Evolutionary conservation across 768 basidiomycete genomes (phyloP).

Genomic region (Saitozyma sp.): DNA sequence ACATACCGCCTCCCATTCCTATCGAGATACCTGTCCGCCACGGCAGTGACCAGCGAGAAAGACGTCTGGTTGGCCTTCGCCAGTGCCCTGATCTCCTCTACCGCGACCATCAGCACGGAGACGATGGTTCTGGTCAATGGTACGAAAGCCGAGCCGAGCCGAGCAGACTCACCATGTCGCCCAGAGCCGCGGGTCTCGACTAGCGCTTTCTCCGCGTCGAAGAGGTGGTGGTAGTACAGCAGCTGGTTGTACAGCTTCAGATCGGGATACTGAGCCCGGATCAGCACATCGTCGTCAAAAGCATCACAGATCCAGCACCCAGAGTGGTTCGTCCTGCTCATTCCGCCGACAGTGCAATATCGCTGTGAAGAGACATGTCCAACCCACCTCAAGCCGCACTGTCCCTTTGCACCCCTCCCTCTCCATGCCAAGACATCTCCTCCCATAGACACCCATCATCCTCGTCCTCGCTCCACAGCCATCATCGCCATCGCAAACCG

Average conservation of each 20-base stretch:
- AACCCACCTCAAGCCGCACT: constrained; percentile 72
- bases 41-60: constrained; percentile 60
- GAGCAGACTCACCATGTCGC: constrained; percentile 42
- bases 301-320: too few species aligned
- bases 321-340: neutral
- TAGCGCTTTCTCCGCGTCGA: constrained; percentile 68
- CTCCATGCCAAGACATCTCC: constrained; percentile 65
- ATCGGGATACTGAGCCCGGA: constrained; percentile 71
- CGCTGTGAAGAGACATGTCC: neutral
- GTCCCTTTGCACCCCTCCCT: constrained; percentile 65
- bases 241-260: constrained; percentile 84
- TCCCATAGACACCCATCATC: constrained; percentile 89
- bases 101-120: constrained; percentile 4
- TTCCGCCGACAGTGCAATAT: neutral
- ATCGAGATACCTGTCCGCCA: constrained; percentile 77
- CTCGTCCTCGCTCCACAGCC: constrained; percentile 83
- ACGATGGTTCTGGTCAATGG: neutral
- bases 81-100: constrained; percentile 64
- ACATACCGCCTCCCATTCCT: constrained; percentile 89
- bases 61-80: constrained; percentile 59
- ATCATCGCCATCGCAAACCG: constrained; percentile 72
- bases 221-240: constrained; percentile 75
- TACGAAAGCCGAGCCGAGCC: constrained; percentile 5
- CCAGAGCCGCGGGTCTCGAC: constrained; percentile 59
- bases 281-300: neutral